Evolutionary conservation across 495 filamentous ascomycete genomes (phyloP).

Genomic region (Bacidia rubella): DNA sequence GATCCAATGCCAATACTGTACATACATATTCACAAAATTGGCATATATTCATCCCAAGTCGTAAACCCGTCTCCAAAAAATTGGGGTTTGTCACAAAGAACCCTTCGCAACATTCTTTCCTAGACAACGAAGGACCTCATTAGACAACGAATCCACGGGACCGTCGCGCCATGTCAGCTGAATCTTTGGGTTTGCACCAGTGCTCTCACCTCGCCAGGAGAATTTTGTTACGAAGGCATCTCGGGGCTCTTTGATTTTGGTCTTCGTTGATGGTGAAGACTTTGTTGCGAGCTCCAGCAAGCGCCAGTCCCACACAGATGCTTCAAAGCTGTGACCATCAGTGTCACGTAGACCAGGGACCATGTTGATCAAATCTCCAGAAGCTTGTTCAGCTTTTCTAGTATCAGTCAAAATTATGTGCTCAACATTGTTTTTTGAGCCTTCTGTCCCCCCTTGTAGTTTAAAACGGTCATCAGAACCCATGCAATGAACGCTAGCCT

Average conservation of each 20-base stretch:
- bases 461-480: background rate
- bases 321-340: background rate
- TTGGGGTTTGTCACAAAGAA: background rate
- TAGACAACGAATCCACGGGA: background rate
- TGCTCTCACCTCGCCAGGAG: background rate
- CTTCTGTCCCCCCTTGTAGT: too few relatives aligned
- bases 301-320: slow-evolving; percentile 1
- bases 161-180: background rate
- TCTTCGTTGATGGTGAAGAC: background rate
- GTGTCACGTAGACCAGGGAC: background rate
- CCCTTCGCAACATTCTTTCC: background rate
- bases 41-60: background rate
- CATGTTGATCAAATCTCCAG: background rate
- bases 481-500: background rate
- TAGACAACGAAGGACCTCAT: background rate
- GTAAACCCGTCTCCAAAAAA: background rate
- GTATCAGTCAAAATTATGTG: background rate
- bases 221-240: background rate
- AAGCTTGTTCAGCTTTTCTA: background rate
- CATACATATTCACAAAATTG: too few relatives aligned
- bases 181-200: background rate
- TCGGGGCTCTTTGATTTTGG: background rate
- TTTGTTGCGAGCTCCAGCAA: background rate
- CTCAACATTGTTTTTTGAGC: background rate
- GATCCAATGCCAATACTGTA: too few relatives aligned